These are phyloP conservation scores for Amanita pseudoporphyria DNA, from an alignment of 768 basidiomycete genomes.

Conservation along the genomic window DNA sequence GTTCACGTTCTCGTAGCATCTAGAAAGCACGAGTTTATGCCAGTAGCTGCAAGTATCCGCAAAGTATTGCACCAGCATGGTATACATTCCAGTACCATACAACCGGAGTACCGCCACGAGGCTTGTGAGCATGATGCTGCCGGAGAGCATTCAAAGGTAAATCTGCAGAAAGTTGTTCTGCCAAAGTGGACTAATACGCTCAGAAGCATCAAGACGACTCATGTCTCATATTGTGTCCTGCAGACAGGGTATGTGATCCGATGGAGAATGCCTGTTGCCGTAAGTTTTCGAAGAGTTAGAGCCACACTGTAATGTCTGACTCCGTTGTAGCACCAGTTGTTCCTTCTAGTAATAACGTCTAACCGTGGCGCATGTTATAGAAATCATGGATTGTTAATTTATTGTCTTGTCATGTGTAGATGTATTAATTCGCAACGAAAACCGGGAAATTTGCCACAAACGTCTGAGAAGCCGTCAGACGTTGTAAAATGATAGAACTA, in stretches of 20 bases:
- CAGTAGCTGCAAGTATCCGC: slow-evolving; percentile 74
- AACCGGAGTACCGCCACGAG: slow-evolving; percentile 64
- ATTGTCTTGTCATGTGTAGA: slow-evolving; percentile 6
- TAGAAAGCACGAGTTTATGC: slow-evolving; percentile 84
- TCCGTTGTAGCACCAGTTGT: slow-evolving; percentile 6
- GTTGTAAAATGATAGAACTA: slow-evolving; percentile 46
- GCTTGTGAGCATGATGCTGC: slow-evolving; percentile 25
- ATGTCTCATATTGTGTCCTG: slow-evolving; percentile 66
- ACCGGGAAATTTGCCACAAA: slow-evolving; percentile 71
- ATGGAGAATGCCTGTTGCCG: slow-evolving; percentile 72
- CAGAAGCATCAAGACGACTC: slow-evolving; percentile 44
- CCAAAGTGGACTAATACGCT: background rate
- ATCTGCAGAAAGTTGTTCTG: slow-evolving; percentile 9
- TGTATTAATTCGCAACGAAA: slow-evolving; percentile 36
- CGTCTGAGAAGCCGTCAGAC: slow-evolving; percentile 48
- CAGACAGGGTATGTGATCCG: slow-evolving; percentile 58
- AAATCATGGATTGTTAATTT: slow-evolving; percentile 10
- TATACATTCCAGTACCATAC: slow-evolving; percentile 92
- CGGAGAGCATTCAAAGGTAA: slow-evolving; percentile 42
- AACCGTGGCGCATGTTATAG: slow-evolving; percentile 5
- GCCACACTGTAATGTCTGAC: background rate
- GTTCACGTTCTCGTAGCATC: slow-evolving; percentile 89
- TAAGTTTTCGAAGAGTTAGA: slow-evolving; percentile 29
- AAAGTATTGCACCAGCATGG: slow-evolving; percentile 81
- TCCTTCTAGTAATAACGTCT: slow-evolving; percentile 11